A percentile compares a stretch with the other conserved stretches of the same genome.
Conservation (phyloP, 2,329 filamentous ascomycete genomes). For the Calycina herbarum region DNA sequence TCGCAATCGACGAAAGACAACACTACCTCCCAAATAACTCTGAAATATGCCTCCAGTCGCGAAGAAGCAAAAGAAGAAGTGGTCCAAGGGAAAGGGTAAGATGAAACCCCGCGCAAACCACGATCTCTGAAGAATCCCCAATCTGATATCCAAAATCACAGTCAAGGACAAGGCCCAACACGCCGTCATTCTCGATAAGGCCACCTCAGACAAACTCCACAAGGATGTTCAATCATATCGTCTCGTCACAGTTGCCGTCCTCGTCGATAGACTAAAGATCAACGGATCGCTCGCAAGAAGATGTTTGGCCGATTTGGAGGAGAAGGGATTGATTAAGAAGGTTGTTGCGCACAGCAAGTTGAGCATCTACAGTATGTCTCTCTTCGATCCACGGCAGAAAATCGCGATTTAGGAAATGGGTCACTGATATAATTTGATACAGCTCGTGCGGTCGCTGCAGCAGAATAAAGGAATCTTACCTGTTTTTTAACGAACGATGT, state of each 20-base stretch:
- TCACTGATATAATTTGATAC: slow-evolving; percentile 15
- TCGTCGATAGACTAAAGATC: slow-evolving; percentile 99
- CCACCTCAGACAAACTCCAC: slow-evolving; percentile 95
- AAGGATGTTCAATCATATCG: slow-evolving; percentile 99
- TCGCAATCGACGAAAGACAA: slow-evolving; percentile 1
- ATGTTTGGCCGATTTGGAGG: slow-evolving; percentile 90
- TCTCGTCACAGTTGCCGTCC: slow-evolving; percentile 96
- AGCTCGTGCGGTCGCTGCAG: slow-evolving; percentile 62
- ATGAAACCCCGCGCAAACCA: slow-evolving; percentile 21
- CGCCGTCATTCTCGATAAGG: slow-evolving; percentile 98
- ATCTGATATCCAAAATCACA: slow-evolving; percentile 39
- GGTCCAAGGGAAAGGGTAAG: slow-evolving; percentile 63
- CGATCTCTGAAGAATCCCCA: neutral
- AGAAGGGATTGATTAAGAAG: slow-evolving; percentile 98
- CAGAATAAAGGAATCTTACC: slow-evolving; percentile 40
- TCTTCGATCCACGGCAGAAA: neutral
- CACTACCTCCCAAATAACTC: slow-evolving; percentile 8
- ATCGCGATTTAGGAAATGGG: neutral
- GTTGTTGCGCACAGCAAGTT: slow-evolving; percentile 95
- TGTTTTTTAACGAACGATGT: slow-evolving; percentile 31
- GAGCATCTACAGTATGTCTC: slow-evolving; percentile 86
- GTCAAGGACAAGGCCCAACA: slow-evolving; percentile 99
- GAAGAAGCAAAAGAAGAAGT: slow-evolving; percentile 36
- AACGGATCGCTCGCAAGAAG: slow-evolving; percentile 94
- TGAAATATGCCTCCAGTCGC: slow-evolving; percentile 9